Conservation (phyloP, 2,329 filamentous ascomycete species). For the Venturia oleaginea region DNA sequence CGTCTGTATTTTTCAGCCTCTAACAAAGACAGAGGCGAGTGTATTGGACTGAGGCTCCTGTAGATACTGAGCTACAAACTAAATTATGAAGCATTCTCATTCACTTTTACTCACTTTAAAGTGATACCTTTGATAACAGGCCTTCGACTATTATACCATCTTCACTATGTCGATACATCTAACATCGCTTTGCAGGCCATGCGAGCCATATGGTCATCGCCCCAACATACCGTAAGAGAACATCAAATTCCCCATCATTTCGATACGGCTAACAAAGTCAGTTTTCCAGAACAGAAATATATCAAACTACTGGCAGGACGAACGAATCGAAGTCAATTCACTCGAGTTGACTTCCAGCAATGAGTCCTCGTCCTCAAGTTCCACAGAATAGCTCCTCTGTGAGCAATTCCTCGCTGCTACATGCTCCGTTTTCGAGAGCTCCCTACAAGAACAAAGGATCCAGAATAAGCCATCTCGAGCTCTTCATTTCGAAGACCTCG, state of each 20-base stretch:
- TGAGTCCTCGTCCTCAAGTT: neutral
- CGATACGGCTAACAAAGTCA: neutral
- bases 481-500: neutral
- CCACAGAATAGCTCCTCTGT: neutral
- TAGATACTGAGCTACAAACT: too few relatives aligned
- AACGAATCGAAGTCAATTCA: neutral
- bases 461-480: neutral
- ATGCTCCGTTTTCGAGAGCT: neutral
- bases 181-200: neutral
- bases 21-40: too few relatives aligned
- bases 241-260: too few relatives aligned
- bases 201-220: too few relatives aligned
- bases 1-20: too few relatives aligned
- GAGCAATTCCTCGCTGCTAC: neutral
- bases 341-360: neutral
- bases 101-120: too few relatives aligned
- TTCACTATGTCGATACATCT: neutral
- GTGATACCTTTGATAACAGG: too few relatives aligned
- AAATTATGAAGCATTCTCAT: too few relatives aligned
- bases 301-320: neutral
- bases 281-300: neutral
- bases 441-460: neutral
- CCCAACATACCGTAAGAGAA: too few relatives aligned
- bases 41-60: too few relatives aligned
- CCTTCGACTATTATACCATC: neutral